Evolutionary conservation across 2,329 filamentous ascomycete genomes (phyloP).

Genomic region (Rhinocladiella similis): DNA sequence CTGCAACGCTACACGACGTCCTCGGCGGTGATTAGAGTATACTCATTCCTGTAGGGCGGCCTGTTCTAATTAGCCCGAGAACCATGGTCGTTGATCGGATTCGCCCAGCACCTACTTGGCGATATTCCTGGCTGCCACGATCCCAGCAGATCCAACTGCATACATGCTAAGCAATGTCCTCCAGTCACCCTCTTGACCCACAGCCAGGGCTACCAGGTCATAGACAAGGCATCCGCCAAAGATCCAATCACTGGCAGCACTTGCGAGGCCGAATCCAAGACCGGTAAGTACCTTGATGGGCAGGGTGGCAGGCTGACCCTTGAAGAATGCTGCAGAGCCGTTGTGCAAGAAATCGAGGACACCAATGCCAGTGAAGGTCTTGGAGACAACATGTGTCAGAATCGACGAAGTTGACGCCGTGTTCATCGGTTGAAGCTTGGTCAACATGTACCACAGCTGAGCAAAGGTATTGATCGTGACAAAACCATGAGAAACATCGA

Average conservation of each 20-base stretch:
- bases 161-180: conserved; percentile 53
- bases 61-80: not conserved
- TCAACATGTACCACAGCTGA: conserved; percentile 57
- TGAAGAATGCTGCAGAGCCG: conserved; percentile 56
- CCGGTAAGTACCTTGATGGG: conserved; percentile 55
- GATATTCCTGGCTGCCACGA: conserved; percentile 55
- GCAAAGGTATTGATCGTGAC: conserved; percentile 57
- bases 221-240: conserved; percentile 61
- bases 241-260: conserved; percentile 58
- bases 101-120: conserved; percentile 46
- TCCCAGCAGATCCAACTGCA: conserved; percentile 53
- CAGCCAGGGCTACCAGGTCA: conserved; percentile 55
- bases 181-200: conserved; percentile 56
- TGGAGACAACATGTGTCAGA: conserved; percentile 59
- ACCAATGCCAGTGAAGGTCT: conserved; percentile 62
- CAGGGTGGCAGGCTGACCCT: conserved; percentile 47
- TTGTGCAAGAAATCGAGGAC: conserved; percentile 62
- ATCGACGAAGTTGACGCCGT: conserved; percentile 51
- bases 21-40: not conserved
- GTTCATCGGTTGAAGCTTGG: conserved; percentile 52
- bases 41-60: not conserved
- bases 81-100: not conserved
- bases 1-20: not conserved
- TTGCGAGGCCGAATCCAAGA: conserved; percentile 53
- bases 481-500: conserved; percentile 56